Percentiles rank a stretch among this genome's conserved stretches.
Evolutionary conservation across 352 stramenopile species (phyloP).

Genomic region (Hyaloperonospora arabidopsidis): DNA sequence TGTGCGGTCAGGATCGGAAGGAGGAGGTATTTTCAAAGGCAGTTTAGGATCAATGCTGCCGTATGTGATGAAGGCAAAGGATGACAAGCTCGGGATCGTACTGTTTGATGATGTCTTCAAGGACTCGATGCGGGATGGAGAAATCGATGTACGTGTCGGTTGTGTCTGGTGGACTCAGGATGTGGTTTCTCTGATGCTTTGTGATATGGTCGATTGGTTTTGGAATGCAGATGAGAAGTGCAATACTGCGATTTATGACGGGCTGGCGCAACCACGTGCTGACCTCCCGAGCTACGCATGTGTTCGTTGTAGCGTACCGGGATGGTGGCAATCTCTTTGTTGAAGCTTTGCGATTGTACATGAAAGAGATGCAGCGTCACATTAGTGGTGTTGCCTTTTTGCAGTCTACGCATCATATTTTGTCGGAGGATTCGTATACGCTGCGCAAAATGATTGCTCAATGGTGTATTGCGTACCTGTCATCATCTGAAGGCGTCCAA

Average conservation of each 20-base stretch:
- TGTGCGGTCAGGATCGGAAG: conserved; percentile 50
- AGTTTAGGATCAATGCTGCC: conserved; percentile 67
- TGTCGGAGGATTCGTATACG: conserved; percentile 47
- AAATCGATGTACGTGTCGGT: conserved; percentile 41
- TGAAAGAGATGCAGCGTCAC: conserved; percentile 60
- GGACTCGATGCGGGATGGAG: conserved; percentile 34
- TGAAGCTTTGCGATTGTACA: conserved; percentile 43
- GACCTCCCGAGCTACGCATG: conserved; percentile 53
- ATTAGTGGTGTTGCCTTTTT: conserved; percentile 64
- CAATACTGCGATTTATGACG: conserved; percentile 55
- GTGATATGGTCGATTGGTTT: not conserved
- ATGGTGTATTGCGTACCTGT: conserved; percentile 55
- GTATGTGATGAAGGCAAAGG: conserved; percentile 68
- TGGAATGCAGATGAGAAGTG: conserved; percentile 39
- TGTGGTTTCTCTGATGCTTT: not conserved
- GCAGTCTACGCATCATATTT: conserved; percentile 54
- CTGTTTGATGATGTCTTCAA: conserved; percentile 65
- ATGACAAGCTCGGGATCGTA: conserved; percentile 61
- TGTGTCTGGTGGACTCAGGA: not conserved
- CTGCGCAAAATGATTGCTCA: conserved; percentile 63
- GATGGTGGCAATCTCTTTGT: conserved; percentile 50
- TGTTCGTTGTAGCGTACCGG: conserved; percentile 57
- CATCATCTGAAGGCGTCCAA: conserved; percentile 26
- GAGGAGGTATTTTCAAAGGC: conserved; percentile 64
- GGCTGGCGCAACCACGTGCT: conserved; percentile 64